phyloP scores from a whole-genome alignment of 1,139 yeast genomes.

The Zygosaccharomyces sapae region DNA sequence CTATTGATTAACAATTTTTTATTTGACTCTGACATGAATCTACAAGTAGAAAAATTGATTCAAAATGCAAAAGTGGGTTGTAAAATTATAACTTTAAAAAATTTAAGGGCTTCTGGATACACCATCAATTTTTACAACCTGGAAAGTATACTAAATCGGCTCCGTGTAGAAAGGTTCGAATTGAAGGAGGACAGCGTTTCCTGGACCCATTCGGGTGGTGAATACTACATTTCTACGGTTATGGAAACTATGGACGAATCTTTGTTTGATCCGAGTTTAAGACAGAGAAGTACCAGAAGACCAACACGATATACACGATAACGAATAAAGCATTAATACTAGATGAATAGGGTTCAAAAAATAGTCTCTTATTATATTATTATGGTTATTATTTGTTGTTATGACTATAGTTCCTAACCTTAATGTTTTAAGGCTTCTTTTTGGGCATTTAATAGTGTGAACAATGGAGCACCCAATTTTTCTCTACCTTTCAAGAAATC shows the following conservation, averaged over 20 bases:
- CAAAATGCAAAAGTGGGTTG: slow-evolving; percentile 67
- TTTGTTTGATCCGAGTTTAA: slow-evolving; percentile 34
- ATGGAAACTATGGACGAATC: slow-evolving; percentile 43
- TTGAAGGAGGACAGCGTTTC: slow-evolving; percentile 74
- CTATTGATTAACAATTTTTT: slow-evolving; percentile 77
- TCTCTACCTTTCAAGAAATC: slow-evolving; percentile 94
- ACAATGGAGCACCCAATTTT: slow-evolving; percentile 76
- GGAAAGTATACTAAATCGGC: slow-evolving; percentile 60
- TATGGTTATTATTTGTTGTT: background rate
- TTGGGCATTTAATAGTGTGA: slow-evolving; percentile 84
- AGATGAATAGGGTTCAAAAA: background rate
- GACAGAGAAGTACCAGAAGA: slow-evolving; percentile 25
- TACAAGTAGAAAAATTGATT: slow-evolving; percentile 62
- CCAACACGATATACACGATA: slow-evolving; percentile 29
- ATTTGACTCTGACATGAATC: slow-evolving; percentile 69
- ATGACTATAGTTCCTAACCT: background rate
- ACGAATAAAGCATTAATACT: slow-evolving; percentile 2
- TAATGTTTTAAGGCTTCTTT: slow-evolving; percentile 41
- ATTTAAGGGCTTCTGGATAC: slow-evolving; percentile 52
- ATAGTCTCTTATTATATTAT: background rate
- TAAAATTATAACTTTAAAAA: slow-evolving; percentile 71
- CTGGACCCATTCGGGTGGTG: slow-evolving; percentile 79
- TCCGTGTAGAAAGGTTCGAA: slow-evolving; percentile 59
- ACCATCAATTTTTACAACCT: slow-evolving; percentile 52
- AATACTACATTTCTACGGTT: slow-evolving; percentile 73